Conservation (phyloP, 805 yeast species). For the Metschnikowia aberdeeniae region DNA sequence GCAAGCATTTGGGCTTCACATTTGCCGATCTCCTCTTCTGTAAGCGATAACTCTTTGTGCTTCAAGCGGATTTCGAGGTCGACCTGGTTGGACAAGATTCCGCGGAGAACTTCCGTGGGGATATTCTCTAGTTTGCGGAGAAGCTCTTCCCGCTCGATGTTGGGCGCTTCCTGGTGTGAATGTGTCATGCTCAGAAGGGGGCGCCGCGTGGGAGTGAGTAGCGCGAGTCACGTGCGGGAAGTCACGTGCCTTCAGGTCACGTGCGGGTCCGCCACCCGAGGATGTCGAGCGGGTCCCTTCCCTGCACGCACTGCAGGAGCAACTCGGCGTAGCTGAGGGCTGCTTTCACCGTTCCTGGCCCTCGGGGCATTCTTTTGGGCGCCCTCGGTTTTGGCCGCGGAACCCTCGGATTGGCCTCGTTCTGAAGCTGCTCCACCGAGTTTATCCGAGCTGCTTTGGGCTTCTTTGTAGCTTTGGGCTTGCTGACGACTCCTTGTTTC, state of each 20-base stretch:
- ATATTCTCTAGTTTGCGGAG: slow-evolving; percentile 16
- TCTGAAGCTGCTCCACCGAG: no score
- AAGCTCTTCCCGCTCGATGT: slow-evolving; percentile 13
- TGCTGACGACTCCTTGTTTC: no score
- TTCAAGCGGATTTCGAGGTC: slow-evolving; percentile 59
- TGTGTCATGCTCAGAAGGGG: background rate
- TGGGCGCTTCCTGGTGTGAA: background rate
- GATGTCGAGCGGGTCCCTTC: slow-evolving; percentile 10
- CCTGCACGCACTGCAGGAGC: slow-evolving; percentile 6
- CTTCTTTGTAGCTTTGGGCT: no score
- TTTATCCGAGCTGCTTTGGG: no score
- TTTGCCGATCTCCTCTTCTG: slow-evolving; percentile 52
- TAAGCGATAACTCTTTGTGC: slow-evolving; percentile 49
- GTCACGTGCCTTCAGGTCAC: background rate
- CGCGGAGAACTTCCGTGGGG: slow-evolving; percentile 19
- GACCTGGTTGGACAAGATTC: slow-evolving; percentile 41
- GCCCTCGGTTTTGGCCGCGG: no score
- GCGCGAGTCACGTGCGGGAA: background rate
- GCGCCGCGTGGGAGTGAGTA: background rate
- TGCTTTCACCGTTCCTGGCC: no score
- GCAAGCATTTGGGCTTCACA: slow-evolving; percentile 56
- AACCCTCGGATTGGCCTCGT: no score
- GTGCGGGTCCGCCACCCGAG: slow-evolving; percentile 5
- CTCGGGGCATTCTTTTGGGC: no score
- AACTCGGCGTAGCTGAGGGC: background rate